Evolutionary conservation across 2,329 filamentous ascomycete species (phyloP).

Genomic region (Laburnicola sp.): DNA sequence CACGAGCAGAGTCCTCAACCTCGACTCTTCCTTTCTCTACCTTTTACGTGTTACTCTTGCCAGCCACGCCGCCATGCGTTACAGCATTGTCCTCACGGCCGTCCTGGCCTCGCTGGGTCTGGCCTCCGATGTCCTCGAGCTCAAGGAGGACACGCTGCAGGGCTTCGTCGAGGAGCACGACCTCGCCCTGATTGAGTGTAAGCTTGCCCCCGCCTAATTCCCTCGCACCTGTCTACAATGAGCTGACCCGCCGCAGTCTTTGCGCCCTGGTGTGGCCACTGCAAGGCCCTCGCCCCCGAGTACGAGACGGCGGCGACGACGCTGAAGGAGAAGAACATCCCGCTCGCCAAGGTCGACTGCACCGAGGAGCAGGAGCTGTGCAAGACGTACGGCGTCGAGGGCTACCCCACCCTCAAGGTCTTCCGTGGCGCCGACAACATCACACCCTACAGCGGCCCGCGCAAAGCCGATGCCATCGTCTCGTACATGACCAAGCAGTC

Average conservation of each 20-base stretch:
- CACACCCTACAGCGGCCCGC: constrained; percentile 81
- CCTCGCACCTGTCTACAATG: too few species aligned
- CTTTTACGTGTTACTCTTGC: not conserved
- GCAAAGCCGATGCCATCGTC: constrained; percentile 77
- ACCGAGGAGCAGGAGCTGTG: constrained; percentile 93
- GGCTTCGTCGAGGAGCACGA: constrained; percentile 83
- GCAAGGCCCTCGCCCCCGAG: constrained; percentile 94
- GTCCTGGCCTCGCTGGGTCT: constrained; percentile 62
- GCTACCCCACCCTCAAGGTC: constrained; percentile 98
- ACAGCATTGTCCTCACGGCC: constrained; percentile 43
- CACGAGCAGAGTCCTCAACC: constrained; percentile 1
- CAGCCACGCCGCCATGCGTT: constrained; percentile 34
- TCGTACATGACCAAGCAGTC: constrained; percentile 99
- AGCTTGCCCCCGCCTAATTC: constrained; percentile 45
- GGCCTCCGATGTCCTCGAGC: constrained; percentile 77
- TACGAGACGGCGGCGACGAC: constrained; percentile 85
- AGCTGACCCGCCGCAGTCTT: constrained; percentile 63
- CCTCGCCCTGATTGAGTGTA: constrained; percentile 92
- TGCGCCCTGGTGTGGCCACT: constrained; percentile 96
- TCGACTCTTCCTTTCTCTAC: constrained; percentile 1
- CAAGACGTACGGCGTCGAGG: constrained; percentile 86
- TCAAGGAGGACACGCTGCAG: constrained; percentile 85
- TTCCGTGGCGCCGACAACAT: constrained; percentile 88
- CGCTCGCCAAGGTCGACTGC: constrained; percentile 88
- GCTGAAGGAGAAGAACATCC: constrained; percentile 86